Evolutionary conservation across 345 rosid species (phyloP).

Genomic region (Camelina neglecta): DNA sequence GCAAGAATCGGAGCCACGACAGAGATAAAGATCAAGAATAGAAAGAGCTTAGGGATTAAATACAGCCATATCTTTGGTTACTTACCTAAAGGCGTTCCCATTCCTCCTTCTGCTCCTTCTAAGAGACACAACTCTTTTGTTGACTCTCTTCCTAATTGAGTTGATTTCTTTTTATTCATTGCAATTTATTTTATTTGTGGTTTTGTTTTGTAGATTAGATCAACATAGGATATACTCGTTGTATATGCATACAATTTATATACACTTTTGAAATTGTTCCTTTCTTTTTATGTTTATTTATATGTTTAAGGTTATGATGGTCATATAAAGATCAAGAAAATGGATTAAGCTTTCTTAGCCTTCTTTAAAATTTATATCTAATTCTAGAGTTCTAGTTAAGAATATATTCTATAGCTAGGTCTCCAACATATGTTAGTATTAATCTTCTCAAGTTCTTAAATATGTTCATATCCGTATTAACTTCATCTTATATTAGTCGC

Average conservation of each 20-base stretch:
- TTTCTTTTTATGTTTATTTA: neutral
- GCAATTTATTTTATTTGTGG: neutral
- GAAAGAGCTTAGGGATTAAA: conserved; percentile 37
- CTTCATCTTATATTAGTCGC: too few species aligned
- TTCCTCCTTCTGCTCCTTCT: conserved; percentile 92
- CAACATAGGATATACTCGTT: conserved; percentile 14
- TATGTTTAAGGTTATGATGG: neutral
- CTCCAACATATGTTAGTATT: too few species aligned
- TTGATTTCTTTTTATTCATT: conserved; percentile 7
- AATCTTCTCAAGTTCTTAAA: too few species aligned
- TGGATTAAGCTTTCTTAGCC: neutral
- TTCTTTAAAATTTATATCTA: neutral
- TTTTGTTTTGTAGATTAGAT: conserved; percentile 31
- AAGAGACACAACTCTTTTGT: conserved; percentile 67
- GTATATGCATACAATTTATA: conserved; percentile 18
- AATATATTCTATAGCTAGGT: too few species aligned
- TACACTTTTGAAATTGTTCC: neutral
- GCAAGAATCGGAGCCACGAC: conserved; percentile 46
- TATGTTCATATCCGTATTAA: too few species aligned
- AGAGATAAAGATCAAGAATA: conserved; percentile 4
- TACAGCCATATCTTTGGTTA: conserved; percentile 58
- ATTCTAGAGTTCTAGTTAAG: neutral
- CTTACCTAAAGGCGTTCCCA: conserved; percentile 71
- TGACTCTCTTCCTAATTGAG: conserved; percentile 49
- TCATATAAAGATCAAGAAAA: conserved; percentile 15